These are phyloP conservation scores for Aspergillus thermomutatus DNA, from an alignment of 2,329 filamentous ascomycete genomes.

Conservation along the genomic window DNA sequence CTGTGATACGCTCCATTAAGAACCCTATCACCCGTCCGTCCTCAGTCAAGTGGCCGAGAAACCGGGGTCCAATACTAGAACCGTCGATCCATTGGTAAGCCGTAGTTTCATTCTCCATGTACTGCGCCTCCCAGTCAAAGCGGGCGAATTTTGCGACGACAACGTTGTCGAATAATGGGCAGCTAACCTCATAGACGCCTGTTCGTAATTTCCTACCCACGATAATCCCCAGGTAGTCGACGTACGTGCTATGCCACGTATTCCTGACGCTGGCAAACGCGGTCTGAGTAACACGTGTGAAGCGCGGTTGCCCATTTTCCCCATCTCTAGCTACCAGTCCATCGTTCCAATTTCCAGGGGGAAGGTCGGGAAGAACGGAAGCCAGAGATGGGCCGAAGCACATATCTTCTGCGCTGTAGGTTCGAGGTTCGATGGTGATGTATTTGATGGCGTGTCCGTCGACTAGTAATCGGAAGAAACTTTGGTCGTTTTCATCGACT, in stretches of 20 bases:
- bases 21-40: conserved; percentile 40
- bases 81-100: conserved; percentile 38
- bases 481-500: conserved; percentile 24
- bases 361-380: conserved; percentile 19
- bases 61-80: conserved; percentile 33
- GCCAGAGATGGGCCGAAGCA: conserved; percentile 27
- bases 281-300: conserved; percentile 14
- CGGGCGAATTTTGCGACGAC: conserved; percentile 38
- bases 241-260: conserved; percentile 20
- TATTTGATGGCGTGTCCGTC: conserved; percentile 25
- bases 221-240: conserved; percentile 21
- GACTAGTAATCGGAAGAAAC: conserved; percentile 26
- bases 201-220: conserved; percentile 19
- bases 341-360: conserved; percentile 31
- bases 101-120: conserved; percentile 35
- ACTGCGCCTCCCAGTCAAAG: conserved; percentile 38
- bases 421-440: conserved; percentile 23
- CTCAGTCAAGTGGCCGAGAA: conserved; percentile 41
- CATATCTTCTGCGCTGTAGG: conserved; percentile 26
- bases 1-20: conserved; percentile 28
- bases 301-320: conserved; percentile 15
- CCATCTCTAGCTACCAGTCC: conserved; percentile 18
- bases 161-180: conserved; percentile 8
- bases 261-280: conserved; percentile 18
- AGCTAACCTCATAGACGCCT: conserved; percentile 24